A percentile compares a stretch with the other conserved stretches of the same genome.
These are phyloP conservation scores for Phaffia rhodozyma DNA, from an alignment of 1,284 basidiomycete genomes.

Conservation along the genomic window DNA sequence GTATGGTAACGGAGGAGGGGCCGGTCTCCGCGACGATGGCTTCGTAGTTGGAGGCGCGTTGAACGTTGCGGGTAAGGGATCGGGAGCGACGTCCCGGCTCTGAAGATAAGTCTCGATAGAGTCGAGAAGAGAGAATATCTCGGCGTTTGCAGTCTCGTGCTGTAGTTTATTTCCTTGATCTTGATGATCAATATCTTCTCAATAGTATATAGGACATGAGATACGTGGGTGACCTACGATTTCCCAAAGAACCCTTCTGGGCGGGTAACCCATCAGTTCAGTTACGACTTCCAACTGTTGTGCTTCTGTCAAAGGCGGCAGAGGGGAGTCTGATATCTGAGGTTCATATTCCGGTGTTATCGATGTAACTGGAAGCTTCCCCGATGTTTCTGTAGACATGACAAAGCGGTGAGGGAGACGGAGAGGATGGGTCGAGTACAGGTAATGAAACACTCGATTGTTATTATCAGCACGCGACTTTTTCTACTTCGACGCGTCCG, in stretches of 20 bases:
- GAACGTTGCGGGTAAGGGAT: not conserved
- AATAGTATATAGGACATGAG: not conserved
- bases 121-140: conserved; percentile 14
- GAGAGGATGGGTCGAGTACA: no score
- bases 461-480: no score
- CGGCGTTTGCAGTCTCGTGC: conserved; percentile 18
- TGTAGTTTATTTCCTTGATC: not conserved
- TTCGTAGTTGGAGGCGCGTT: not conserved
- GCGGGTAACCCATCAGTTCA: conserved; percentile 14
- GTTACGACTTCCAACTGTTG: conserved; percentile 17
- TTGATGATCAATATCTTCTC: not conserved
- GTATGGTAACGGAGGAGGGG: not conserved
- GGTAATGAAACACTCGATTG: no score
- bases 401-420: no score
- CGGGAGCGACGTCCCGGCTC: not conserved
- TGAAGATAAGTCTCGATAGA: conserved; percentile 10
- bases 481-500: no score
- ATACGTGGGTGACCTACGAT: conserved; percentile 1
- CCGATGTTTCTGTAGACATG: no score
- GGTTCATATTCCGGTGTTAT: no score
- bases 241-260: conserved; percentile 16
- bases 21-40: not conserved
- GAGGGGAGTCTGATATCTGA: not conserved
- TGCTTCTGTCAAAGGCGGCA: conserved; percentile 4
- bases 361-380: no score